Evolutionary conservation across 2,329 filamentous ascomycete species (phyloP).

Genomic region (Cladosporium halotolerans): DNA sequence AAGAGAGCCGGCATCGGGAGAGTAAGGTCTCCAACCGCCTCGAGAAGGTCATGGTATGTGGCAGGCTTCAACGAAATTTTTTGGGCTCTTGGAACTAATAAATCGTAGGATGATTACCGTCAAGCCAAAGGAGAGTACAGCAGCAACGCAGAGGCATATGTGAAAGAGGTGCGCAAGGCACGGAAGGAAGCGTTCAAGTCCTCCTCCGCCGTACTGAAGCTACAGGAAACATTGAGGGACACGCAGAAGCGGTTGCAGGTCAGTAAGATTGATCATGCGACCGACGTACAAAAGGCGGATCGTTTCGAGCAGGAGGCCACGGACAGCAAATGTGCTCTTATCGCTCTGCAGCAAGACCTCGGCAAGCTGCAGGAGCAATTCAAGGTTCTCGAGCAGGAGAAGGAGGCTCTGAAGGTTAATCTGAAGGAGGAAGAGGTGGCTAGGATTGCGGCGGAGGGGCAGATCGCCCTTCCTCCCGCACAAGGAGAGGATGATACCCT

Average conservation of each 20-base stretch:
- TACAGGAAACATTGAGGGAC: slow-evolving; percentile 56
- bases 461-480: slow-evolving; percentile 56
- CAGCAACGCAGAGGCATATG: slow-evolving; percentile 48
- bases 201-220: slow-evolving; percentile 61
- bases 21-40: slow-evolving; percentile 60
- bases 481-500: slow-evolving; percentile 51
- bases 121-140: slow-evolving; percentile 57
- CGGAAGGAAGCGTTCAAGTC: slow-evolving; percentile 70
- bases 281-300: slow-evolving; percentile 8
- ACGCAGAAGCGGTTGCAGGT: slow-evolving; percentile 10
- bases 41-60: slow-evolving; percentile 62
- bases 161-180: slow-evolving; percentile 64
- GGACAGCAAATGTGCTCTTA: slow-evolving; percentile 58
- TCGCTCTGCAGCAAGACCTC: slow-evolving; percentile 61
- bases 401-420: slow-evolving; percentile 65
- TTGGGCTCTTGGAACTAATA: neutral
- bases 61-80: neutral
- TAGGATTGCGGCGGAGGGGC: slow-evolving; percentile 65
- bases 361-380: slow-evolving; percentile 57
- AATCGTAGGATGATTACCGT: slow-evolving; percentile 58
- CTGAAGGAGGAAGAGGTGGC: slow-evolving; percentile 68
- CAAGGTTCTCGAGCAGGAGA: slow-evolving; percentile 64
- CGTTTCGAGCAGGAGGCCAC: slow-evolving; percentile 60
- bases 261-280: slow-evolving; percentile 12
- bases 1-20: slow-evolving; percentile 62